Conservation (phyloP, 78 protist species). For the Polysphondylium violaceum region DNA sequence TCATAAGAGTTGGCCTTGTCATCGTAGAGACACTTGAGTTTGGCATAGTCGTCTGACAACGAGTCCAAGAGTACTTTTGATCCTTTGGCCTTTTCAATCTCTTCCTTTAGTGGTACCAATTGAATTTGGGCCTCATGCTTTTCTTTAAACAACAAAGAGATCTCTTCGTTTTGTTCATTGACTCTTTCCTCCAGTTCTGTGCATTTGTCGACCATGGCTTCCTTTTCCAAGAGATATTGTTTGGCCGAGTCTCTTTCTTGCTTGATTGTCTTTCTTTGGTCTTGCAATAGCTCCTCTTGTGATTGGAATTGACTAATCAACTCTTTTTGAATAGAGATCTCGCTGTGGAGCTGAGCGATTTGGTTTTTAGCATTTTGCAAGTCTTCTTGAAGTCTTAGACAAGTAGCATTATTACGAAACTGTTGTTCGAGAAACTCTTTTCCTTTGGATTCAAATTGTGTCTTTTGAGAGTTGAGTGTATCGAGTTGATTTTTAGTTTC, state of each 20-base stretch:
- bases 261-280: neutral
- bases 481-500: neutral
- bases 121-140: constrained; percentile 54
- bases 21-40: constrained; percentile 1
- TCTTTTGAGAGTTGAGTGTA: neutral
- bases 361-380: neutral
- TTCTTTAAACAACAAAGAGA: constrained; percentile 29
- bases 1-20: constrained; percentile 2
- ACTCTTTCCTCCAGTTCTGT: neutral
- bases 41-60: neutral
- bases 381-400: neutral
- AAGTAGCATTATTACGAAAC: neutral
- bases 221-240: neutral
- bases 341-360: constrained; percentile 2
- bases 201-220: neutral
- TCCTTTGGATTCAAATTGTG: neutral
- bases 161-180: constrained; percentile 51
- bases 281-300: neutral
- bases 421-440: neutral
- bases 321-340: constrained; percentile 19
- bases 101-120: constrained; percentile 17
- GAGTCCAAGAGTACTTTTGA: neutral
- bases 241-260: neutral
- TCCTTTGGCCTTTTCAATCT: neutral
- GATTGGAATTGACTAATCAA: neutral